A percentile compares a stretch with the other conserved stretches of the same genome.
Evolutionary conservation across 139 green algal species (phyloP).

Genomic region (Coccomyxa sp.): DNA sequence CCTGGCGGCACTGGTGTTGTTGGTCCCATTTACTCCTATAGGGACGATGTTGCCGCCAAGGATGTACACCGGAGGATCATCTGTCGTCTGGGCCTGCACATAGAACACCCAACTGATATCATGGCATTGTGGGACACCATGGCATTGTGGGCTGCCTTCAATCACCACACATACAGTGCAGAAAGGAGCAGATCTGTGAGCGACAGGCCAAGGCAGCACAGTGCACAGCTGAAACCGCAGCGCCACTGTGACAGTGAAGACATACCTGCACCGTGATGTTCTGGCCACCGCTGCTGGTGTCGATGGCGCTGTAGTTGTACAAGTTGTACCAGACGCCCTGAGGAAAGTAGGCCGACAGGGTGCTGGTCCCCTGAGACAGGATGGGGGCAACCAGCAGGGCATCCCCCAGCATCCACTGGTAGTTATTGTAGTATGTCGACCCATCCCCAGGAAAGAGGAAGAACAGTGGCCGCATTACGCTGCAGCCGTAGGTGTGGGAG

Average conservation of each 20-base stretch:
- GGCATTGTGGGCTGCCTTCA: no score
- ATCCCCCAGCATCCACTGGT: slow-evolving; percentile 10
- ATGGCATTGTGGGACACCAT: no score
- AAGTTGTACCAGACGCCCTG: slow-evolving; percentile 49
- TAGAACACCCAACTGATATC: no score
- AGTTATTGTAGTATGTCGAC: not conserved
- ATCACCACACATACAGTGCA: no score
- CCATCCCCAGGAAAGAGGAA: slow-evolving; percentile 20
- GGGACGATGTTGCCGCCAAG: slow-evolving; percentile 40
- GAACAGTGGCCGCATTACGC: slow-evolving; percentile 59
- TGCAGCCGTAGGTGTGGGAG: slow-evolving; percentile 35
- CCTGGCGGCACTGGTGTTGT: not conserved
- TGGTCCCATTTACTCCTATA: slow-evolving; percentile 27
- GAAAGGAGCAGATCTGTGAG: no score
- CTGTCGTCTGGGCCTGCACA: not conserved
- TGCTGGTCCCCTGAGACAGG: slow-evolving; percentile 24
- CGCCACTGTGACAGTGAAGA: no score
- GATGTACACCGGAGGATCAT: slow-evolving; percentile 25
- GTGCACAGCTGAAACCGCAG: no score
- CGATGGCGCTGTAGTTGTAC: slow-evolving; percentile 17
- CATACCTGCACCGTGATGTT: not conserved
- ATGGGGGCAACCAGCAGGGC: slow-evolving; percentile 62
- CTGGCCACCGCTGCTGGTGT: not conserved
- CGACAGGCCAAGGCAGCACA: no score
- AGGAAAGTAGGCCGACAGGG: slow-evolving; percentile 60